phyloP scores from a whole-genome alignment of 1,284 basidiomycete species.

The Chalciporus sp. region DNA sequence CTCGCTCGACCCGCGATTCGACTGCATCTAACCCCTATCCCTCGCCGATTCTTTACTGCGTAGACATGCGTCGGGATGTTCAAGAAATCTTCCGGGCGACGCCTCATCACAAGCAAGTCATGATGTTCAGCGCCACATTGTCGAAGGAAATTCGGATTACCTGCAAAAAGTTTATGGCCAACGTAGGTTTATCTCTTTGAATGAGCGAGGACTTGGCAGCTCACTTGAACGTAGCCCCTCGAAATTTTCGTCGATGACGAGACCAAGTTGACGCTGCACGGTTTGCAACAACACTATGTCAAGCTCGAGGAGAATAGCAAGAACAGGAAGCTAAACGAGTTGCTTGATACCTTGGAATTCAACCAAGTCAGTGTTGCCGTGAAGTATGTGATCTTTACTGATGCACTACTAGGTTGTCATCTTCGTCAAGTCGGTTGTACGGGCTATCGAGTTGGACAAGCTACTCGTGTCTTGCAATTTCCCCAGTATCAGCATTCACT shows the following conservation, averaged over 20 bases:
- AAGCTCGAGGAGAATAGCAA: conserved; percentile 94
- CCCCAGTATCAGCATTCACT: conserved; percentile 97
- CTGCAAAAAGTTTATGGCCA: conserved; percentile 99
- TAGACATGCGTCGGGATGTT: conserved; percentile 99
- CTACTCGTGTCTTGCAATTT: conserved; percentile 97
- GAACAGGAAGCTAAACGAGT: conserved; percentile 97
- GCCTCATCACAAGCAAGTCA: conserved; percentile 99
- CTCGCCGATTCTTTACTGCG: conserved; percentile 37
- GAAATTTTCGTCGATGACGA: conserved; percentile 99
- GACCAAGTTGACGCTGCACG: conserved; percentile 98
- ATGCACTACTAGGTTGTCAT: conserved; percentile 84
- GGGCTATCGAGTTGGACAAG: conserved; percentile 96
- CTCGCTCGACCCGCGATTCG: too few species aligned
- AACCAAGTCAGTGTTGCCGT: conserved; percentile 73
- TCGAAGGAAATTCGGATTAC: conserved; percentile 97
- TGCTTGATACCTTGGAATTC: conserved; percentile 97
- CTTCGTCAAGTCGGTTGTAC: conserved; percentile 97
- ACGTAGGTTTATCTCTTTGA: conserved; percentile 61
- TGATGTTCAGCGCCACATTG: conserved; percentile 99
- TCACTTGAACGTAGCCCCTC: conserved; percentile 69
- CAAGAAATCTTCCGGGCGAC: conserved; percentile 99
- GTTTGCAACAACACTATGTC: conserved; percentile 98
- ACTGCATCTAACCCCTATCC: conserved; percentile 41
- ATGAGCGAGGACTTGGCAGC: neutral
- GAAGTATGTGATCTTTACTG: neutral